phyloP scores from a whole-genome alignment of 352 stramenopile genomes.

The Pythium scleroteichum region DNA sequence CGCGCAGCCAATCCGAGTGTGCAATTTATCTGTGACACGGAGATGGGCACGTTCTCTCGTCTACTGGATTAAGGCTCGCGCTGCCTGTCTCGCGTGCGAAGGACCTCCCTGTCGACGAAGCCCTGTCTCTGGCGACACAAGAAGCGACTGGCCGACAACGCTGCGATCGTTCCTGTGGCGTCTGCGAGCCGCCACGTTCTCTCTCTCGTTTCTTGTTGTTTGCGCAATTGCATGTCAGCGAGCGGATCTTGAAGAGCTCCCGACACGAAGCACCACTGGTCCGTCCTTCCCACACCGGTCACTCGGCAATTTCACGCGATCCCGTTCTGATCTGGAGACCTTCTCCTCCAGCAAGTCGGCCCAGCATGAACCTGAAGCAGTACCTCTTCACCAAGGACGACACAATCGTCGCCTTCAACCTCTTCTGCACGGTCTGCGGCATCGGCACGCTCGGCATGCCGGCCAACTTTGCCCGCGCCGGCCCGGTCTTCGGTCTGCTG shows the following conservation, averaged over 20 bases:
- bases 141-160: neutral
- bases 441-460: constrained; percentile 74
- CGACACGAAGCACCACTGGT: neutral
- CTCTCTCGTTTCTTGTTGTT: neutral
- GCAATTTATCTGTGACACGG: constrained; percentile 16
- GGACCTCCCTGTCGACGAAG: constrained; percentile 15
- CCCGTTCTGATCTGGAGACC: neutral
- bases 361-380: neutral
- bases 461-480: constrained; percentile 60
- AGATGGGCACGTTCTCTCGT: neutral
- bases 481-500: constrained; percentile 25
- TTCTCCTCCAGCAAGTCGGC: too few species aligned
- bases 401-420: constrained; percentile 42
- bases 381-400: constrained; percentile 32
- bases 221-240: constrained; percentile 17
- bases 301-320: neutral
- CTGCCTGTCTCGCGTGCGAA: constrained; percentile 2
- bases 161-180: constrained; percentile 5
- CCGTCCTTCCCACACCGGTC: neutral
- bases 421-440: constrained; percentile 68
- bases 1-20: constrained; percentile 1
- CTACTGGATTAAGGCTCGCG: neutral
- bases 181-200: neutral
- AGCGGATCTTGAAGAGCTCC: constrained; percentile 4
- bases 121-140: neutral